Evolutionary conservation across 164 flowering plant genomes (phyloP).

Genomic region (Nymphaea colorata): DNA sequence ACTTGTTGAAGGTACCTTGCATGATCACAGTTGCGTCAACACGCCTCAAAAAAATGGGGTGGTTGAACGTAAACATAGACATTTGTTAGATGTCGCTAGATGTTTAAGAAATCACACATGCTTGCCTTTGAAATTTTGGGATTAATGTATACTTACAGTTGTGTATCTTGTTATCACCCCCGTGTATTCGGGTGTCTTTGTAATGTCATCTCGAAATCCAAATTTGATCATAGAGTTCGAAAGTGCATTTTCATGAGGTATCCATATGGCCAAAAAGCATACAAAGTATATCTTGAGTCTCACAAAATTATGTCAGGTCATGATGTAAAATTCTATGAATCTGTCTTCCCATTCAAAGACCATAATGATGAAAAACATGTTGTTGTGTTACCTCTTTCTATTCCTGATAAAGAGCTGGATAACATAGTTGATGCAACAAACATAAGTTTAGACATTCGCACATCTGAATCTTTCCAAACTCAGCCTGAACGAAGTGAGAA

Average conservation of each 20-base stretch:
- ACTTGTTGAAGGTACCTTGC: neutral
- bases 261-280: neutral
- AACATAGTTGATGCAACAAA: too few species aligned
- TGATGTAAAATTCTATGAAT: too few species aligned
- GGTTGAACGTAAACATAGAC: constrained; percentile 1
- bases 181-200: constrained; percentile 1
- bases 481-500: too few species aligned
- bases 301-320: too few species aligned
- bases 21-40: neutral
- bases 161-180: neutral
- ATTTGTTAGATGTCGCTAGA: neutral
- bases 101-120: neutral
- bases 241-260: neutral
- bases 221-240: neutral
- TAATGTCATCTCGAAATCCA: neutral
- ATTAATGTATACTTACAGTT: neutral
- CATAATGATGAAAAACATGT: too few species aligned
- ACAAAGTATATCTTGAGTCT: neutral
- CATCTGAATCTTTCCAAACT: too few species aligned
- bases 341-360: too few species aligned
- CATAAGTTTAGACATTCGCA: too few species aligned
- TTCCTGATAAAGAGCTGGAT: too few species aligned
- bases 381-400: too few species aligned
- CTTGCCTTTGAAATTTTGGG: neutral
- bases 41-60: neutral